A percentile compares a stretch with the other conserved stretches of the same genome.
Conservation (phyloP, 345 rosid species). For the Schrenkiella parvula region DNA sequence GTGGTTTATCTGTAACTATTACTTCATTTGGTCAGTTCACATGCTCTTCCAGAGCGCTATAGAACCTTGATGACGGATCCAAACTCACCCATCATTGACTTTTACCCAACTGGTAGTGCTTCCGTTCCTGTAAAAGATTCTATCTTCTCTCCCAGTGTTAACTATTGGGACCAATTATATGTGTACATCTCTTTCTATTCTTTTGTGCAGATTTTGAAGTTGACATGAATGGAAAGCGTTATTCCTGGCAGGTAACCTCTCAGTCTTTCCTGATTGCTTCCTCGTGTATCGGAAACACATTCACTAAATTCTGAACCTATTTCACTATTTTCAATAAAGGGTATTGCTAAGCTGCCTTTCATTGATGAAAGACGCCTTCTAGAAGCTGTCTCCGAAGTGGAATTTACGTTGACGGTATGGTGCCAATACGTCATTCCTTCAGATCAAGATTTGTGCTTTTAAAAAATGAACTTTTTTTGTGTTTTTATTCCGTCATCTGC, state of each 20-base stretch:
- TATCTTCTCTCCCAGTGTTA: not conserved
- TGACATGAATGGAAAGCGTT: constrained; percentile 96
- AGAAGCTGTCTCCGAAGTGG: constrained; percentile 68
- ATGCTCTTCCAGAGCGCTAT: constrained; percentile 85
- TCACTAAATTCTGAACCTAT: not conserved
- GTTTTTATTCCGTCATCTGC: not conserved
- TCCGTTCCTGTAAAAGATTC: constrained; percentile 1
- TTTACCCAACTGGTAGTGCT: constrained; percentile 75
- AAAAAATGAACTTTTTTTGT: not conserved
- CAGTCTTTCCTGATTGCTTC: constrained; percentile 5
- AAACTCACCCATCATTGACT: constrained; percentile 81
- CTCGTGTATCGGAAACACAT: not conserved
- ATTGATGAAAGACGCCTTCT: constrained; percentile 91
- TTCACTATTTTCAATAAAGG: constrained; percentile 39
- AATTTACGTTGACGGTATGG: constrained; percentile 69
- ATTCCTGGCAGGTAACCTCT: constrained; percentile 72
- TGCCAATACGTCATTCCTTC: not conserved
- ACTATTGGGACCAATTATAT: not conserved
- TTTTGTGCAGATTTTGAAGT: constrained; percentile 70
- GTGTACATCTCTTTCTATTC: not conserved
- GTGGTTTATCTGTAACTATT: not conserved
- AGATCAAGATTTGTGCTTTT: constrained; percentile 5
- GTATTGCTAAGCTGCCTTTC: constrained; percentile 94
- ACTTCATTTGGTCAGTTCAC: constrained; percentile 57
- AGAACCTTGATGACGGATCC: constrained; percentile 90